These are phyloP conservation scores for Musa itinerans DNA, from an alignment of 176 grass and related monocot species.

Conservation along the genomic window DNA sequence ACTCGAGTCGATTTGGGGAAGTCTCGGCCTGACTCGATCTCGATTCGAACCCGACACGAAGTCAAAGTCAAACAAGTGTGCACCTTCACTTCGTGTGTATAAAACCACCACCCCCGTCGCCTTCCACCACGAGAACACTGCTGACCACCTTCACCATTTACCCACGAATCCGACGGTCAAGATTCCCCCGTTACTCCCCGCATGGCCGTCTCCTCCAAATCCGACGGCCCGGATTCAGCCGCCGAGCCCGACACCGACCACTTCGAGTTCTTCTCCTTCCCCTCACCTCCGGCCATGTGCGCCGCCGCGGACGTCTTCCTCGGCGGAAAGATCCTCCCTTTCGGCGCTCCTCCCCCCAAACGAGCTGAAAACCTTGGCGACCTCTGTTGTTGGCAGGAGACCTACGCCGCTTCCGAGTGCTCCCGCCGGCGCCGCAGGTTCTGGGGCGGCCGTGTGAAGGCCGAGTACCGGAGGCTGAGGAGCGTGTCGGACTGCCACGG, in stretches of 20 bases:
- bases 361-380: neutral
- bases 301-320: neutral
- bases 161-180: too few relatives aligned
- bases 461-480: slow-evolving; percentile 14
- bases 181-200: neutral
- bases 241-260: neutral
- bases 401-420: neutral
- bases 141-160: too few relatives aligned
- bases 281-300: neutral
- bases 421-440: neutral
- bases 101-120: too few relatives aligned
- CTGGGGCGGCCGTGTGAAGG: neutral
- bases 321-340: slow-evolving; percentile 12
- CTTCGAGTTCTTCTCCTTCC: slow-evolving; percentile 6
- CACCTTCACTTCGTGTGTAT: too few relatives aligned
- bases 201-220: neutral
- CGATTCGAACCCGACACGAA: too few relatives aligned
- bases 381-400: neutral
- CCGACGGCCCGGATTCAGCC: neutral
- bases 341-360: neutral
- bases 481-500: neutral
- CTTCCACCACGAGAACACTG: too few relatives aligned
- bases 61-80: too few relatives aligned
- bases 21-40: too few relatives aligned
- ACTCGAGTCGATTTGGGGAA: too few relatives aligned